Evolutionary conservation across 345 rosid genomes (phyloP).

Genomic region (Citrus medica): DNA sequence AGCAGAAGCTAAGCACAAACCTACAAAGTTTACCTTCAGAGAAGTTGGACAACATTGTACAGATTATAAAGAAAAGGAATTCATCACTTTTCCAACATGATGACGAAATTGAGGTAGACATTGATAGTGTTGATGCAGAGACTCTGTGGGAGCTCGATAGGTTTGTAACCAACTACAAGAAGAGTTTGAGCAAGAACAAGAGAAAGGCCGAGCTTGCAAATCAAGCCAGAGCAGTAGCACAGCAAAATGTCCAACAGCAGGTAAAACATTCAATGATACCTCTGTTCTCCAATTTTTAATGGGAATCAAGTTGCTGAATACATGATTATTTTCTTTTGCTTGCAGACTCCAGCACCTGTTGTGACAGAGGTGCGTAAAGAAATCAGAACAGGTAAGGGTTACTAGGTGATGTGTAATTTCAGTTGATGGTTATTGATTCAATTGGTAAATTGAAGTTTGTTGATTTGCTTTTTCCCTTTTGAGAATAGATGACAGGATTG

Average conservation of each 20-base stretch:
- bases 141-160: slow-evolving; percentile 99
- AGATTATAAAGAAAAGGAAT: slow-evolving; percentile 90
- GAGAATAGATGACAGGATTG: slow-evolving; percentile 53
- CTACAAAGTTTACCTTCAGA: slow-evolving; percentile 89
- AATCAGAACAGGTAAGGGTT: slow-evolving; percentile 51
- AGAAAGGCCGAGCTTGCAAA: slow-evolving; percentile 90
- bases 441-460: slow-evolving; percentile 8
- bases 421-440: slow-evolving; percentile 4
- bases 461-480: background rate
- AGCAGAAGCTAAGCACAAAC: slow-evolving; percentile 90
- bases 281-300: background rate
- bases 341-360: slow-evolving; percentile 50
- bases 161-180: slow-evolving; percentile 91
- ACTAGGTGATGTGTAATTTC: background rate
- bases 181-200: slow-evolving; percentile 94
- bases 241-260: slow-evolving; percentile 52
- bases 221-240: slow-evolving; percentile 75
- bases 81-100: slow-evolving; percentile 73
- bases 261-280: slow-evolving; percentile 31
- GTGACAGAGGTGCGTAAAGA: slow-evolving; percentile 49
- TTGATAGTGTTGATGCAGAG: slow-evolving; percentile 94
- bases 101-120: slow-evolving; percentile 97
- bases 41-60: slow-evolving; percentile 90
- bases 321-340: slow-evolving; percentile 3
- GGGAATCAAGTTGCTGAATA: background rate